Evolutionary conservation across 805 yeast genomes (phyloP).

Genomic region (Yarrowia deformans): DNA sequence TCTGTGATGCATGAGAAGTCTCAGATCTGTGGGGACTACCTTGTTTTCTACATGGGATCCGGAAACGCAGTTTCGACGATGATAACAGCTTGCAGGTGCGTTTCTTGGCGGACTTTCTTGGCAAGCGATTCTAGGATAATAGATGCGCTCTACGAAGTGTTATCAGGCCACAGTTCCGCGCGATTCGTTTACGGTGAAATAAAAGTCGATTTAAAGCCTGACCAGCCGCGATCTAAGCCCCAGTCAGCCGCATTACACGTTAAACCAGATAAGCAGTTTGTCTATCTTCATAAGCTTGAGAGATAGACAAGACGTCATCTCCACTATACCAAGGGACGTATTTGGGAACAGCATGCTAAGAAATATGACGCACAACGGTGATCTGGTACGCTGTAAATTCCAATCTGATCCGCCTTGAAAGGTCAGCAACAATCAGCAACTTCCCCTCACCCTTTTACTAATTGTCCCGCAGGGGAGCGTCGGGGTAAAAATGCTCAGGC

Average conservation of each 20-base stretch:
- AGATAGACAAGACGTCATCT: too few species aligned
- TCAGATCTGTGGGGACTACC: neutral
- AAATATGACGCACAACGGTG: too few species aligned
- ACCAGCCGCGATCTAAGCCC: neutral
- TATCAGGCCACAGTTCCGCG: too few species aligned
- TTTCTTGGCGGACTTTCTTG: neutral
- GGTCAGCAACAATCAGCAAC: neutral
- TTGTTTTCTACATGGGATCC: neutral
- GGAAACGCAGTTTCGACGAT: neutral
- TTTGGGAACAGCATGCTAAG: too few species aligned
- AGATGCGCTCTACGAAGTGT: neutral
- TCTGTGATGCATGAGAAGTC: neutral
- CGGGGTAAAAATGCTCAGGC: neutral
- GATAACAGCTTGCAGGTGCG: neutral
- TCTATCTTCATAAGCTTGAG: neutral
- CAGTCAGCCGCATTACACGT: neutral
- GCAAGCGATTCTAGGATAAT: neutral
- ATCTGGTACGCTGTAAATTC: too few species aligned
- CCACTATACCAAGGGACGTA: neutral
- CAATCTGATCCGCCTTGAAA: too few species aligned
- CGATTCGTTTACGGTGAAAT: neutral
- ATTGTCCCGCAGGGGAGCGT: too few species aligned
- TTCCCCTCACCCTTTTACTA: neutral
- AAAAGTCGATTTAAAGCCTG: neutral
- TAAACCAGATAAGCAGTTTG: neutral